Evolutionary conservation across 352 stramenopile species (phyloP).

Genomic region (Phytopythium boreale): DNA sequence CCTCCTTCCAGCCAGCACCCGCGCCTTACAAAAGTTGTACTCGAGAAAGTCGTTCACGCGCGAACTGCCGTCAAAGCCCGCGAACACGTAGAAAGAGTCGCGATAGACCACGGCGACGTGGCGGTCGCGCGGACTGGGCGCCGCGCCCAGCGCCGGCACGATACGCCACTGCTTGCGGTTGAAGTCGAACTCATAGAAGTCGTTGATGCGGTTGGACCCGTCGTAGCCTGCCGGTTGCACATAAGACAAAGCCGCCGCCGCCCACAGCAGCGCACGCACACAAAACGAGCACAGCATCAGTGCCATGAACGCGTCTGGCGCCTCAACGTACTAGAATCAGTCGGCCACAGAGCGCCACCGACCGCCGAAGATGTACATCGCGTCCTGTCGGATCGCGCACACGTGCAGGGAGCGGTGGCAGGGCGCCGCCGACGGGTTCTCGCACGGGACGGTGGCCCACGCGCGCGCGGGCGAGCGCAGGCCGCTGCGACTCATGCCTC

Average conservation of each 20-base stretch:
- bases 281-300: conserved; percentile 8
- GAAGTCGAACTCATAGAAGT: conserved; percentile 94
- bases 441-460: conserved; percentile 72
- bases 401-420: conserved; percentile 94
- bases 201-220: conserved; percentile 90
- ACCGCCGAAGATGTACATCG: conserved; percentile 92
- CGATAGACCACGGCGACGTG: conserved; percentile 93
- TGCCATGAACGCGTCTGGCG: background rate
- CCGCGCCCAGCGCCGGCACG: conserved; percentile 57
- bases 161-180: conserved; percentile 75
- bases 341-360: conserved; percentile 2
- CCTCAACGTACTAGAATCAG: background rate
- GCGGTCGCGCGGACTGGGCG: conserved; percentile 90
- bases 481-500: conserved; percentile 1
- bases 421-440: conserved; percentile 79
- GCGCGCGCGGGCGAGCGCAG: conserved; percentile 48
- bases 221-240: conserved; percentile 74
- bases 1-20: background rate
- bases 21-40: conserved; percentile 91
- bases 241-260: too few species aligned
- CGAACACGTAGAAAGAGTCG: conserved; percentile 94
- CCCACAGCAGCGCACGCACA: background rate
- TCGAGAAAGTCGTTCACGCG: conserved; percentile 95
- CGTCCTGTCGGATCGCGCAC: conserved; percentile 88
- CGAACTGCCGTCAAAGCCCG: conserved; percentile 91